These are phyloP conservation scores for Tilletiopsis washingtonensis DNA, from an alignment of 1,284 basidiomycete genomes.

Conservation along the genomic window DNA sequence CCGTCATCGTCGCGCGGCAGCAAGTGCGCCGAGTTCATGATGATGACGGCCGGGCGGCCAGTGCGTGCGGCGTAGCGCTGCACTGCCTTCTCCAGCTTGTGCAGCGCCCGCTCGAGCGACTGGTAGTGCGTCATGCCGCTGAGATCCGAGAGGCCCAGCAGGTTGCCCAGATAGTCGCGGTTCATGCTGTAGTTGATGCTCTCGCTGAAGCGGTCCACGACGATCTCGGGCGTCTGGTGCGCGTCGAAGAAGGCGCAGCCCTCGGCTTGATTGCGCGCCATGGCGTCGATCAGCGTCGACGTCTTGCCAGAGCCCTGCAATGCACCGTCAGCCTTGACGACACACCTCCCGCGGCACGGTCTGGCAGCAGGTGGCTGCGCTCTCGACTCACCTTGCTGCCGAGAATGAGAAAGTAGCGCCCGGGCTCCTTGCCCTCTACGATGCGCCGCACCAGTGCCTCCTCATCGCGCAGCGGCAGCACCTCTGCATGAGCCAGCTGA, in stretches of 20 bases:
- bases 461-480: slow-evolving; percentile 26
- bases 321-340: not conserved
- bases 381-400: slow-evolving; percentile 22
- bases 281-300: slow-evolving; percentile 37
- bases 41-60: slow-evolving; percentile 38
- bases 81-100: slow-evolving; percentile 39
- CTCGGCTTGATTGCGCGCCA: slow-evolving; percentile 30
- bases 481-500: slow-evolving; percentile 27
- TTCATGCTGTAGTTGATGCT: slow-evolving; percentile 39
- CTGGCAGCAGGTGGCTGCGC: too few relatives aligned
- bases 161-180: slow-evolving; percentile 39
- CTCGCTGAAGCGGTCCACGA: slow-evolving; percentile 39
- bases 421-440: slow-evolving; percentile 31
- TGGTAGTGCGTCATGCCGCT: slow-evolving; percentile 36
- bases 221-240: slow-evolving; percentile 29
- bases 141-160: slow-evolving; percentile 36
- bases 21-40: slow-evolving; percentile 39
- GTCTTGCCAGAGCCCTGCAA: slow-evolving; percentile 33
- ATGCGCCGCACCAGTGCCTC: slow-evolving; percentile 36
- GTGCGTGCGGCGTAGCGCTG: slow-evolving; percentile 23
- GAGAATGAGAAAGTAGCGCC: slow-evolving; percentile 38
- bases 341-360: not conserved
- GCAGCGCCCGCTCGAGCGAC: slow-evolving; percentile 31
- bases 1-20: slow-evolving; percentile 37
- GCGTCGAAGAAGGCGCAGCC: slow-evolving; percentile 42